Percentiles rank a stretch among this genome's conserved stretches.
These are phyloP conservation scores for Erythrophleum fordii DNA, from an alignment of 306 rosid genomes.

Conservation along the genomic window DNA sequence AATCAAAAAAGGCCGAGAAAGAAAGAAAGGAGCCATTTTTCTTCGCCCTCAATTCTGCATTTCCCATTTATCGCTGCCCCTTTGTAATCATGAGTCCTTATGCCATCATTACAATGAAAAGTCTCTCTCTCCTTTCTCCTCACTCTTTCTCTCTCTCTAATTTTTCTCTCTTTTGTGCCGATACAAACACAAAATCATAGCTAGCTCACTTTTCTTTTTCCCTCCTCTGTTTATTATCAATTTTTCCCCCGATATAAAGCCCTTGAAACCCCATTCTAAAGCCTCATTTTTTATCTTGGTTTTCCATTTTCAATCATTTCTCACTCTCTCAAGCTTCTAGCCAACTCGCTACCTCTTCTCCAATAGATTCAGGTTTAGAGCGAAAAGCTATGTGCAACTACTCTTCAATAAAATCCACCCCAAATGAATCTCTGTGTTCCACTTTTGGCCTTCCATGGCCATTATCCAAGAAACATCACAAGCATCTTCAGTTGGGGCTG, in stretches of 20 bases:
- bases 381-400: slow-evolving; percentile 49
- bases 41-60: slow-evolving; percentile 46
- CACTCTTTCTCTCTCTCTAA: slow-evolving; percentile 34
- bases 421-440: slow-evolving; percentile 28
- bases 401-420: slow-evolving; percentile 46
- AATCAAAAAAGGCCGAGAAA: slow-evolving; percentile 41
- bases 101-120: slow-evolving; percentile 75
- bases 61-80: slow-evolving; percentile 61
- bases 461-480: slow-evolving; percentile 39
- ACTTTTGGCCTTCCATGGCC: slow-evolving; percentile 40
- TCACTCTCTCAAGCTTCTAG: not conserved
- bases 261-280: slow-evolving; percentile 38
- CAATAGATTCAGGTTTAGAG: not conserved
- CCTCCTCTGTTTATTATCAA: not conserved
- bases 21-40: slow-evolving; percentile 36
- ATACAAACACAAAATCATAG: slow-evolving; percentile 49
- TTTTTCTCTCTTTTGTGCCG: slow-evolving; percentile 37
- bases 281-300: slow-evolving; percentile 5
- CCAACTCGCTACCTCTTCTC: not conserved
- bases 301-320: slow-evolving; percentile 7
- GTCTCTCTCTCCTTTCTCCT: slow-evolving; percentile 32
- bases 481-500: slow-evolving; percentile 46
- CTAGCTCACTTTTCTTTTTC: slow-evolving; percentile 26
- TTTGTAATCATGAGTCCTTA: slow-evolving; percentile 72
- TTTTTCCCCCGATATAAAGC: slow-evolving; percentile 41